These are phyloP conservation scores for Fusarium burgessii DNA, from an alignment of 2,329 filamentous ascomycete genomes.

Conservation along the genomic window DNA sequence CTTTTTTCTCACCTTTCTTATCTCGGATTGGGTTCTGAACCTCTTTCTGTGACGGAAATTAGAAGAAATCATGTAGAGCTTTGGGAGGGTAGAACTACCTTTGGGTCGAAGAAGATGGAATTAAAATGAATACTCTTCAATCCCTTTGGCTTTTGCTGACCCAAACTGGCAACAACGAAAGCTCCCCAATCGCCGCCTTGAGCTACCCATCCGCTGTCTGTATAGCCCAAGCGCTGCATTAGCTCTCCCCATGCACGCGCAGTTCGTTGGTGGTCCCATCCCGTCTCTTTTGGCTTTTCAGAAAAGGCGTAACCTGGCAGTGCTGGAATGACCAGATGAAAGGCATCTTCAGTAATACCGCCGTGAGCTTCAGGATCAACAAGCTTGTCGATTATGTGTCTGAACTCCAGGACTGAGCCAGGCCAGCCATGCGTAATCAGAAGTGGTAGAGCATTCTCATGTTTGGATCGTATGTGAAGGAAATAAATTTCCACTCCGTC, in stretches of 20 bases:
- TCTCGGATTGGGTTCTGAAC: not conserved
- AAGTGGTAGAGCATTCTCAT: constrained; percentile 3
- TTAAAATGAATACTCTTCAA: constrained; percentile 23
- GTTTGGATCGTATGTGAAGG: constrained; percentile 8
- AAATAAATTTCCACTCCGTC: constrained; percentile 16
- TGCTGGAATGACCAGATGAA: constrained; percentile 16
- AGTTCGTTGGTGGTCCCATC: constrained; percentile 7
- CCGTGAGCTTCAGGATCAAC: constrained; percentile 5
- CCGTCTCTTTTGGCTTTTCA: constrained; percentile 11
- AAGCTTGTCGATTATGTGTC: constrained; percentile 5
- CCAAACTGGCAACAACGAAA: constrained; percentile 1
- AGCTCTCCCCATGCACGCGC: constrained; percentile 15
- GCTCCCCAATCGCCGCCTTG: constrained; percentile 27
- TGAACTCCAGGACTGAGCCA: constrained; percentile 15
- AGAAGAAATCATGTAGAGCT: not conserved
- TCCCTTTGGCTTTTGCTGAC: constrained; percentile 12
- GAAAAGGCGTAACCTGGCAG: constrained; percentile 22
- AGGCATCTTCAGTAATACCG: not conserved
- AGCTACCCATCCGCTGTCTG: constrained; percentile 3
- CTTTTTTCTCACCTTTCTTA: not conserved
- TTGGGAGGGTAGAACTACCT: not conserved
- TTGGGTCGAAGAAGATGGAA: constrained; percentile 18
- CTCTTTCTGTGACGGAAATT: not conserved
- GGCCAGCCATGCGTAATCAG: constrained; percentile 25
- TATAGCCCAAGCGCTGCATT: constrained; percentile 7